Percentiles rank a stretch among this genome's conserved stretches.
Conservation (phyloP, 2,329 filamentous ascomycete species). For the Diaporthe australafricana region DNA sequence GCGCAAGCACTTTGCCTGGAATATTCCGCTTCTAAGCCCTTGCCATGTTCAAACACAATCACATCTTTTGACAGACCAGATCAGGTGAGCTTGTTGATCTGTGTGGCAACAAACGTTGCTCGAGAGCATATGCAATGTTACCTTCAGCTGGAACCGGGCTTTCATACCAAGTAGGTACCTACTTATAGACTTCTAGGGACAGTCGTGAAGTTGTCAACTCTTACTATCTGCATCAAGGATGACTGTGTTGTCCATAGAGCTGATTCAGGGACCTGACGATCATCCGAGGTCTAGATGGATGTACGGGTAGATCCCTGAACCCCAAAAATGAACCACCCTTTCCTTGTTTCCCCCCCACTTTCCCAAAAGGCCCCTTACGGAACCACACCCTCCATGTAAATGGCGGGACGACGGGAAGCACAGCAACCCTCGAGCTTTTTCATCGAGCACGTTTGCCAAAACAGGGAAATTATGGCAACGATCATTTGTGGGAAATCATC, state of each 20-base stretch:
- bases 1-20: not conserved
- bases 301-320: not conserved
- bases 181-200: no score
- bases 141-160: not conserved
- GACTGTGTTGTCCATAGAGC: not conserved
- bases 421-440: not conserved
- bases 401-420: conserved; percentile 28
- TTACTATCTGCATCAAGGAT: not conserved
- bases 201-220: not conserved
- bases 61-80: not conserved
- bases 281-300: conserved; percentile 8
- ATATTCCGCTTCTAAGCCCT: not conserved
- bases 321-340: conserved; percentile 2
- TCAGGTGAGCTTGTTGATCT: not conserved
- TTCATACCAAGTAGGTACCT: no score
- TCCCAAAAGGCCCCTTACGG: conserved; percentile 27
- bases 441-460: not conserved
- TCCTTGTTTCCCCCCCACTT: conserved; percentile 18
- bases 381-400: conserved; percentile 31
- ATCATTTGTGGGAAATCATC: conserved; percentile 38
- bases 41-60: not conserved
- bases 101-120: not conserved
- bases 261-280: conserved; percentile 14
- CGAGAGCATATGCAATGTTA: not conserved
- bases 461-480: not conserved